phyloP scores from a whole-genome alignment of 2,329 filamentous ascomycete genomes.

The Fusarium solani-melongenae region DNA sequence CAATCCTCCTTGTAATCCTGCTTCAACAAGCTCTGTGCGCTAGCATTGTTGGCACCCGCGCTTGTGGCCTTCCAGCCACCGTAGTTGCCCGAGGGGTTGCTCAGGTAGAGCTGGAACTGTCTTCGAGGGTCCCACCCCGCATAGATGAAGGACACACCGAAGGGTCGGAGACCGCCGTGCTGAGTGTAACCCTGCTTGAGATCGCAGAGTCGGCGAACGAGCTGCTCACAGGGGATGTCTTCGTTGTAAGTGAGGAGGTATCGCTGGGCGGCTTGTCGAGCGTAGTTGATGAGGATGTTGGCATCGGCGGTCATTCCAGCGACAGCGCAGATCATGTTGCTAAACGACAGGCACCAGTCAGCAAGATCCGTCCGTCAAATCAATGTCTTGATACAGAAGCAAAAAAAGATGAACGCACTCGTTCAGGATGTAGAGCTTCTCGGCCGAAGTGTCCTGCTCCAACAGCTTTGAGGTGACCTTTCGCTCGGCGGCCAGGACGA shows the following conservation, averaged over 20 bases:
- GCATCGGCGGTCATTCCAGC: constrained; percentile 99
- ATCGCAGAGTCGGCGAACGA: constrained; percentile 95
- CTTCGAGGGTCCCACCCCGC: constrained; percentile 96
- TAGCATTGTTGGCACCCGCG: constrained; percentile 97
- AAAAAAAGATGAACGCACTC: constrained; percentile 73
- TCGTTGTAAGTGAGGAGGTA: constrained; percentile 99
- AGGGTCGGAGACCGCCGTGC: constrained; percentile 96
- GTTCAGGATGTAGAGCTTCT: constrained; percentile 99
- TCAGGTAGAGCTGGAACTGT: constrained; percentile 98
- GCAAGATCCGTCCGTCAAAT: neutral
- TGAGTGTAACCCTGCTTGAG: constrained; percentile 99
- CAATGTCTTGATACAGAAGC: neutral
- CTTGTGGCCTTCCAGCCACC: constrained; percentile 99
- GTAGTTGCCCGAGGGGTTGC: constrained; percentile 98
- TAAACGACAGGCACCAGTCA: constrained; percentile 51
- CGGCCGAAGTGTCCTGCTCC: constrained; percentile 98
- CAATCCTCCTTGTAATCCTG: constrained; percentile 99
- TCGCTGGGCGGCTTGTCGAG: constrained; percentile 93
- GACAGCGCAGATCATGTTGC: constrained; percentile 99
- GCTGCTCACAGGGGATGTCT: constrained; percentile 99
- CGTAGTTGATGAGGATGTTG: constrained; percentile 99
- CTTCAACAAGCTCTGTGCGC: constrained; percentile 95
- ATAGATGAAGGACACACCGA: constrained; percentile 99
- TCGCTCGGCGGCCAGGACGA: constrained; percentile 95
- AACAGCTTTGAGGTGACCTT: constrained; percentile 99